A percentile compares a stretch with the other conserved stretches of the same genome.
phyloP scores from a whole-genome alignment of 2,329 filamentous ascomycete genomes.

The Gaeumannomyces tritici region DNA sequence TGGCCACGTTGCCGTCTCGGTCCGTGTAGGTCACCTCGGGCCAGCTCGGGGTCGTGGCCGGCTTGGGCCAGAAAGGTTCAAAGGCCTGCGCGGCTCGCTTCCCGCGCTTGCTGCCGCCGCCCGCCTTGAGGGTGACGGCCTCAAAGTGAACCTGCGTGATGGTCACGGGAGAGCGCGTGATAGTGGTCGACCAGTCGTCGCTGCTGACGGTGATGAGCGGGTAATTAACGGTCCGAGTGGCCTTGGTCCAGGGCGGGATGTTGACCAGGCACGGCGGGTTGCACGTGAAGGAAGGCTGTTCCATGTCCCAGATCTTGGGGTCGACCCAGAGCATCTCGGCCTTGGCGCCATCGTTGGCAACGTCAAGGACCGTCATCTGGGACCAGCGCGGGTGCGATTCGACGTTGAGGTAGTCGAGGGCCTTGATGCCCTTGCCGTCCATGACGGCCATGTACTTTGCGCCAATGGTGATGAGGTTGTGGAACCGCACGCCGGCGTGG shows the following conservation, averaged over 20 bases:
- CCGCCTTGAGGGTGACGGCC: constrained; percentile 10
- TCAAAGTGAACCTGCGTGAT: constrained; percentile 16
- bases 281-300: constrained; percentile 18
- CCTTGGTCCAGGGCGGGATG: constrained; percentile 17
- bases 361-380: constrained; percentile 14
- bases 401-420: constrained; percentile 17
- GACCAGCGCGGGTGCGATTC: constrained; percentile 18
- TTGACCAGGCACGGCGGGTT: constrained; percentile 16
- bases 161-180: constrained; percentile 18
- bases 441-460: constrained; percentile 17
- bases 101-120: background rate
- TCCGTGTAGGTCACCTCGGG: constrained; percentile 10
- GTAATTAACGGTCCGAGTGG: constrained; percentile 19
- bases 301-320: constrained; percentile 20
- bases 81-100: constrained; percentile 6
- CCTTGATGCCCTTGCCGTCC: constrained; percentile 16
- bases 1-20: constrained; percentile 5
- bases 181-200: constrained; percentile 19
- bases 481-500: constrained; percentile 11
- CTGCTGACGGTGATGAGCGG: constrained; percentile 19
- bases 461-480: constrained; percentile 20
- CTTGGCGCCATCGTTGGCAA: constrained; percentile 5
- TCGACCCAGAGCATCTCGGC: constrained; percentile 16
- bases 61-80: constrained; percentile 9
- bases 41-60: constrained; percentile 13